Evolutionary conservation across 768 basidiomycete genomes (phyloP).

Genomic region (Boletus subparvulus): DNA sequence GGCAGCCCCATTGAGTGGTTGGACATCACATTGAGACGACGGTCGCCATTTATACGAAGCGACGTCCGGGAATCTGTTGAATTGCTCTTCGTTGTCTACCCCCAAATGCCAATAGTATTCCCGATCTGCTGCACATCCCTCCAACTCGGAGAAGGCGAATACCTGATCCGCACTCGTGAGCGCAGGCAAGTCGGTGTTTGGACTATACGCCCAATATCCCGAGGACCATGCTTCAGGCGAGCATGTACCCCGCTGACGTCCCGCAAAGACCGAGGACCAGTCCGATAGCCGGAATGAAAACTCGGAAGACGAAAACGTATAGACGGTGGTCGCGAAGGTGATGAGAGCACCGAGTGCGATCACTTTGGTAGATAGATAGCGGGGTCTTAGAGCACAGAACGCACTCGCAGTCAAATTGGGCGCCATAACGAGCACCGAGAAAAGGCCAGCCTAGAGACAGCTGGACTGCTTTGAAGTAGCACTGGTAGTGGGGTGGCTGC

Average conservation of each 20-base stretch:
- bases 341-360: slow-evolving; percentile 27
- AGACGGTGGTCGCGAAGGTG: slow-evolving; percentile 28
- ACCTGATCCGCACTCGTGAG: slow-evolving; percentile 45
- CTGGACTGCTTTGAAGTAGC: background rate
- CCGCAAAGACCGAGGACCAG: slow-evolving; percentile 29
- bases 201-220: slow-evolving; percentile 44
- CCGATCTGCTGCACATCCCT: slow-evolving; percentile 61
- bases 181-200: slow-evolving; percentile 33
- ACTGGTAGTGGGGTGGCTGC: background rate
- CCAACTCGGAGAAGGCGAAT: slow-evolving; percentile 52
- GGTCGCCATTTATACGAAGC: slow-evolving; percentile 57
- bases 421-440: background rate
- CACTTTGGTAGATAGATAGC: slow-evolving; percentile 22
- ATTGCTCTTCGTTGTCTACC: slow-evolving; percentile 46
- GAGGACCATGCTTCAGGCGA: slow-evolving; percentile 35
- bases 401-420: background rate
- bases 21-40: slow-evolving; percentile 42
- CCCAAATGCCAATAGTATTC: slow-evolving; percentile 67
- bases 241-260: slow-evolving; percentile 31
- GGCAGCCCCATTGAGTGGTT: slow-evolving; percentile 39
- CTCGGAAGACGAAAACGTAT: slow-evolving; percentile 28
- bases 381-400: slow-evolving; percentile 20
- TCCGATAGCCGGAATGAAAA: slow-evolving; percentile 11
- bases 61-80: slow-evolving; percentile 52
- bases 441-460: background rate